Evolutionary conservation across 306 rosid species (phyloP), one percentile per base, ranked within the genome.

Genomic region (Parietaria judaica): DNA sequence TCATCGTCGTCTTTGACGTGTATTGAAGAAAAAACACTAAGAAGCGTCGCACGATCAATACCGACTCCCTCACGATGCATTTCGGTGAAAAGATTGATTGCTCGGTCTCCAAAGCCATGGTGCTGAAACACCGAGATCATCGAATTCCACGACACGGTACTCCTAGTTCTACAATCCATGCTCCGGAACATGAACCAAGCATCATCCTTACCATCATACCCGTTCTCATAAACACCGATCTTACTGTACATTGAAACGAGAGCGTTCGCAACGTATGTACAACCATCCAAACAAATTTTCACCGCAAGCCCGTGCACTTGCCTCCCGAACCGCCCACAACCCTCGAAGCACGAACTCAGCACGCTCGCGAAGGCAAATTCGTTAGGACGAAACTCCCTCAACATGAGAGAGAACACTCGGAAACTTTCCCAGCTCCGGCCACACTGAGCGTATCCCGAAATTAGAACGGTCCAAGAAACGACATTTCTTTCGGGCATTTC

Each of bases 401-500:
- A 66, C 89, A 91, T 73, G 15, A 69, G 9, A 1, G 82, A 70
- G 55, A 87, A 91, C n/a, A 85, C 67, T 51, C 52, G 54, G 46
- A 83, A 85, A 57, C 92, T 81, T 51, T 72, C 80, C 4, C 60
- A 57, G 44, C 66, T 15, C 12, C 16, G 54, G 4, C 85, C 80
- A 3, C 63, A 48, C 37, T 80, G 88, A 0, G 89, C 88, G 38
- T 85, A 84, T 11, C 92, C 94, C 4, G 96, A 80, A 71, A 92
- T 62, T 41, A 92, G 88, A 54, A 75, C 90, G 52, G 90, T 88
- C 96, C 96, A 92, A 68, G 98, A 83, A 57, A 92, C 85, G 71
- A 75, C 35, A 51, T 92, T 92, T 80, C 79, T 85, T 0, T 7
- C 63, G 0, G 85, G 84, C 96, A 88, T 88, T 83, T 66, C 62